Percentiles rank a stretch among this genome's conserved stretches.
These are phyloP conservation scores for Rhynchospora tenuis DNA, from an alignment of 176 grass and related monocot species.

Conservation along the genomic window DNA sequence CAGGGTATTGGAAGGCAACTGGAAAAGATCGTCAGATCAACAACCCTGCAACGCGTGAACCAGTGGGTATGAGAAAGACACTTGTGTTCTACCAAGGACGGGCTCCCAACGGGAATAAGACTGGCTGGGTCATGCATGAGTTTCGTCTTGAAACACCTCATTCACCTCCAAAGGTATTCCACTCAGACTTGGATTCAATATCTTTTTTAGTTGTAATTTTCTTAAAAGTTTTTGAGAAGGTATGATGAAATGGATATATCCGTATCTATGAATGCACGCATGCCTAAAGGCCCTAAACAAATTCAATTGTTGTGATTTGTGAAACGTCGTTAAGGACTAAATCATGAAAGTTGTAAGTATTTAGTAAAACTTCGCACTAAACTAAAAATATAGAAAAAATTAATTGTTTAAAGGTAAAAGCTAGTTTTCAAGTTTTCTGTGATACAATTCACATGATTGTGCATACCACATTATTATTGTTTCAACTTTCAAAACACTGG, in stretches of 20 bases:
- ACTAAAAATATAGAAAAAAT: neutral
- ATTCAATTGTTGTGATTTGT: neutral
- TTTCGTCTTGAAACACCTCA: conserved; percentile 71
- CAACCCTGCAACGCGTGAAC: conserved; percentile 22
- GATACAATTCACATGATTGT: neutral
- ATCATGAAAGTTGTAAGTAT: neutral
- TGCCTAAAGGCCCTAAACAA: neutral
- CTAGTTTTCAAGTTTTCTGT: neutral
- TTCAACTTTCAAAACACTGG: too few species aligned
- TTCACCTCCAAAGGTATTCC: conserved; percentile 46
- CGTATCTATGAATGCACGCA: neutral
- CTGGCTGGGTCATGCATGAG: conserved; percentile 84
- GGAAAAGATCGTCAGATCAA: conserved; percentile 69
- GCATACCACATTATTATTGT: neutral
- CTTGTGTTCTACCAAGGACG: conserved; percentile 84
- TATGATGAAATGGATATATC: neutral
- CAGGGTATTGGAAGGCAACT: conserved; percentile 82
- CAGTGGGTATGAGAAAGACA: conserved; percentile 86
- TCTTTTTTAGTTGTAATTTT: neutral
- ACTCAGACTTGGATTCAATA: neutral
- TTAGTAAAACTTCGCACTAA: neutral
- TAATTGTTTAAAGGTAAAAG: neutral
- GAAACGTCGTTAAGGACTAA: neutral
- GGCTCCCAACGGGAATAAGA: conserved; percentile 74
- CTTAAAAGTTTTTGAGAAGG: neutral